Evolutionary conservation across 176 grass and related monocot genomes (phyloP).

Genomic region (Oryza australiensis): DNA sequence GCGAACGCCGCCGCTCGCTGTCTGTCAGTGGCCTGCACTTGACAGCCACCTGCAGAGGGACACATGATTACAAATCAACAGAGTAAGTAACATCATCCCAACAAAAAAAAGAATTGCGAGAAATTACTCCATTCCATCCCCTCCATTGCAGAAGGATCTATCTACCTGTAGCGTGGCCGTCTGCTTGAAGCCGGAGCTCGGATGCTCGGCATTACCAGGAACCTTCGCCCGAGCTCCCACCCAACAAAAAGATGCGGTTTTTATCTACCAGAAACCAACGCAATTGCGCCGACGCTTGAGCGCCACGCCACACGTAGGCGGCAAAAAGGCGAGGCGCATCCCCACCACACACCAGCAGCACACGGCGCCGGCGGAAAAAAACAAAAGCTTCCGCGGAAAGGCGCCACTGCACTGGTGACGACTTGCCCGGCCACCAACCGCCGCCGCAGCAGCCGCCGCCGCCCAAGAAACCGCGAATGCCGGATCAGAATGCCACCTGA

Average conservation of each 20-base stretch:
- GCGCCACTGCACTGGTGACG: neutral
- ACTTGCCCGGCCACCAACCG: slow-evolving; percentile 5
- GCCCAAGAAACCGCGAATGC: slow-evolving; percentile 16
- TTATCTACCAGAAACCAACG: slow-evolving; percentile 30
- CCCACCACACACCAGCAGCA: slow-evolving; percentile 35
- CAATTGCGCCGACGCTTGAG: slow-evolving; percentile 20
- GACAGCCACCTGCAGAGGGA: slow-evolving; percentile 67
- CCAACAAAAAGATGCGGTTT: slow-evolving; percentile 31
- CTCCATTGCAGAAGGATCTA: neutral
- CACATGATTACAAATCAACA: neutral
- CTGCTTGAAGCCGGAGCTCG: slow-evolving; percentile 82
- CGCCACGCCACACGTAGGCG: slow-evolving; percentile 45
- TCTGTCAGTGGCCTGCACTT: slow-evolving; percentile 93
- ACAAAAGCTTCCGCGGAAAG: slow-evolving; percentile 24
- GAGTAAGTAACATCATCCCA: neutral
- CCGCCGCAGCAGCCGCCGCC: neutral
- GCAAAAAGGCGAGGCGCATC: slow-evolving; percentile 50
- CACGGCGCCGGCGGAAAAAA: slow-evolving; percentile 30
- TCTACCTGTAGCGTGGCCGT: slow-evolving; percentile 85
- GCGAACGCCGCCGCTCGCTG: slow-evolving; percentile 54
- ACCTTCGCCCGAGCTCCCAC: slow-evolving; percentile 24
- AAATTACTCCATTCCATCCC: neutral
- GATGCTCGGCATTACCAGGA: slow-evolving; percentile 76
- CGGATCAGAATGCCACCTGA: slow-evolving; percentile 16
- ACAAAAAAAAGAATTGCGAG: neutral